These are phyloP conservation scores for Claviceps purpurea DNA, from an alignment of 2,329 filamentous ascomycete genomes.

Conservation along the genomic window DNA sequence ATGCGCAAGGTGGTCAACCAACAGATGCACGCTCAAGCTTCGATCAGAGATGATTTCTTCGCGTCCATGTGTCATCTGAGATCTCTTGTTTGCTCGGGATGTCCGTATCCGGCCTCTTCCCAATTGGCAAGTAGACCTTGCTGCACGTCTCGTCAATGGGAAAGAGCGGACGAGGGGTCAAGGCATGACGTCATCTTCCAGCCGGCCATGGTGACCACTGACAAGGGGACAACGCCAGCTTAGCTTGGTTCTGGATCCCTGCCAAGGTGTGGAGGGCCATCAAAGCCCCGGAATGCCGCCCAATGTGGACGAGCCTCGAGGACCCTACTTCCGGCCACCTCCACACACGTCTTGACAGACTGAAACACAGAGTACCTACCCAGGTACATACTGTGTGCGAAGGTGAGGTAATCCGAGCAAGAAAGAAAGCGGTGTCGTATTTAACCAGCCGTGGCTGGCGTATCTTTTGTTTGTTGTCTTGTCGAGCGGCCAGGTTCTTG, in stretches of 20 bases:
- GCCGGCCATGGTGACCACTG: background rate
- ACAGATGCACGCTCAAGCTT: too few relatives aligned
- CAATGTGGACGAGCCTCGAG: background rate
- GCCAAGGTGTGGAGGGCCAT: background rate
- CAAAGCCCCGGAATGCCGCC: background rate
- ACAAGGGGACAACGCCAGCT: background rate
- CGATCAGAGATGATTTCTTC: too few relatives aligned
- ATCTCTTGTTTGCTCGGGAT: too few relatives aligned
- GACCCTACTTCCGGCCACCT: slow-evolving; percentile 8
- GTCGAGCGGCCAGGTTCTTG: background rate
- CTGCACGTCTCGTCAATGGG: background rate
- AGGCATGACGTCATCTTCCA: slow-evolving; percentile 1
- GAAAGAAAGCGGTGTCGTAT: background rate
- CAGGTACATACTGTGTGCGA: too few relatives aligned
- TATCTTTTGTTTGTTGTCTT: background rate
- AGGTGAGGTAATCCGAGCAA: background rate
- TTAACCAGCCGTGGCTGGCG: background rate
- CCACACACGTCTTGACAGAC: background rate
- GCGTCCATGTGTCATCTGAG: background rate
- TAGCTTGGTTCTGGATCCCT: background rate
- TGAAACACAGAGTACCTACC: background rate
- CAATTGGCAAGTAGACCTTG: too few relatives aligned
- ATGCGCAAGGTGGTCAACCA: too few relatives aligned
- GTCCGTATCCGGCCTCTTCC: too few relatives aligned
- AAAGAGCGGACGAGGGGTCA: background rate